Base-by-base conservation (phyloP, 768 basidiomycete genomes). In the Termitomyces sp. region DNA sequence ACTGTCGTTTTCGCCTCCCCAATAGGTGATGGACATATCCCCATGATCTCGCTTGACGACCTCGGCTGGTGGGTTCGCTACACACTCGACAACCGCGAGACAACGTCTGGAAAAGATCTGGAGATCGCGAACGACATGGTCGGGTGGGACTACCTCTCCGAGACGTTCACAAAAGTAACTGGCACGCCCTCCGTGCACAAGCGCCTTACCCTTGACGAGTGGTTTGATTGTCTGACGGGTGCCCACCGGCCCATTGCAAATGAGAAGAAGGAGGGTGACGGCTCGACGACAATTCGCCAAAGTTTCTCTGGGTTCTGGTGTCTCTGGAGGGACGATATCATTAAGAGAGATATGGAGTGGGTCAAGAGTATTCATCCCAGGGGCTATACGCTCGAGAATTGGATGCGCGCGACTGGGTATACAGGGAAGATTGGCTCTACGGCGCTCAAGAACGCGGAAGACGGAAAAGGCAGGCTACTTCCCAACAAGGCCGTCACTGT, bases 281-380 rank as follows among this genome's bases (percentile, higher is more conserved):
- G 68, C 4, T 66, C 68, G 34, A 73, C 69, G 23, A 74, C 69
- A 10, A 65, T 69, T 17, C 63, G 63, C 40, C 64, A 77, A 66
- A 79, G 76, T 62, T 80, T 80, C 63, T 66, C 67, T 27, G 73
- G 69, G 4, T 79, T 73, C 65, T 82, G 75, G 76, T 68, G 68
- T 12, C 53, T 72, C 49, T 81, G 70, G 68, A 63, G 76, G 31
- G 80, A 82, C 51, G 73, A 74, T 59, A 62, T 79, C 34, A 63
- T 81, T 40, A 69, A 66, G 60, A 67, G 74, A 60, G 74, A 82
- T 57, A 73, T 77, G 71, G 72, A 73, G 6, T 79, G 77, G 76
- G 68, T 80, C 25, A 62, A 72, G 48, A 68, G 63, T 12, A 63
- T 77, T 16, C 69, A 80, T 64, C 75, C 78, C 0, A 59, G 61